Percentiles rank a stretch among this genome's conserved stretches.
Evolutionary conservation across 2,329 filamentous ascomycete species (phyloP).

Genomic region (Westerdykella aurantiaca): DNA sequence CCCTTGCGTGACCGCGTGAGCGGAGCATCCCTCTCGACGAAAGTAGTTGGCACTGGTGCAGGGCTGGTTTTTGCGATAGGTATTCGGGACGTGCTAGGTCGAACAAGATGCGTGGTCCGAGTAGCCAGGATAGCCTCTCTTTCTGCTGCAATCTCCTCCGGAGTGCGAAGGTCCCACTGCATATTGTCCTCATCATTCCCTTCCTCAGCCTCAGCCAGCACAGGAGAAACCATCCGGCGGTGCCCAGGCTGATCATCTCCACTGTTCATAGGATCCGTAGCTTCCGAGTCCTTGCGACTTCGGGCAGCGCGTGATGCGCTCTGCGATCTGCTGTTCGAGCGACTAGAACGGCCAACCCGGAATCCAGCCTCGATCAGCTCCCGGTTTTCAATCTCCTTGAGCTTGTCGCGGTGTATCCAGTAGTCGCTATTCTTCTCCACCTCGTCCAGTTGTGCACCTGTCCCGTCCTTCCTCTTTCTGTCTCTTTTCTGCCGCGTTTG

Average conservation of each 20-base stretch:
- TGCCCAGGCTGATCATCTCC: constrained; percentile 26
- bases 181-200: constrained; percentile 39
- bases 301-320: constrained; percentile 18
- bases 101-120: constrained; percentile 46
- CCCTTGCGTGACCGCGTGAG: constrained; percentile 55
- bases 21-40: constrained; percentile 68
- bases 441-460: constrained; percentile 18
- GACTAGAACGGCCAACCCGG: constrained; percentile 44
- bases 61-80: constrained; percentile 78
- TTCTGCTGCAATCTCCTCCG: constrained; percentile 67
- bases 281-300: constrained; percentile 30
- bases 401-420: constrained; percentile 82
- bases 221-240: constrained; percentile 31
- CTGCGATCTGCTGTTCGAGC: constrained; percentile 35
- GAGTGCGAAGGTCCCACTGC: constrained; percentile 66
- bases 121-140: constrained; percentile 40
- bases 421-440: constrained; percentile 55
- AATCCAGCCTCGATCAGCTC: constrained; percentile 77
- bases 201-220: constrained; percentile 39
- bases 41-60: constrained; percentile 64
- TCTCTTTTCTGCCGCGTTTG: constrained; percentile 5
- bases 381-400: constrained; percentile 73
- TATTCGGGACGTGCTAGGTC: constrained; percentile 66
- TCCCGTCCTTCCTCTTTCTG: constrained; percentile 22
- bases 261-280: constrained; percentile 16